phyloP scores from a whole-genome alignment of 1,139 yeast species.

The Debaryomyces sp. region DNA sequence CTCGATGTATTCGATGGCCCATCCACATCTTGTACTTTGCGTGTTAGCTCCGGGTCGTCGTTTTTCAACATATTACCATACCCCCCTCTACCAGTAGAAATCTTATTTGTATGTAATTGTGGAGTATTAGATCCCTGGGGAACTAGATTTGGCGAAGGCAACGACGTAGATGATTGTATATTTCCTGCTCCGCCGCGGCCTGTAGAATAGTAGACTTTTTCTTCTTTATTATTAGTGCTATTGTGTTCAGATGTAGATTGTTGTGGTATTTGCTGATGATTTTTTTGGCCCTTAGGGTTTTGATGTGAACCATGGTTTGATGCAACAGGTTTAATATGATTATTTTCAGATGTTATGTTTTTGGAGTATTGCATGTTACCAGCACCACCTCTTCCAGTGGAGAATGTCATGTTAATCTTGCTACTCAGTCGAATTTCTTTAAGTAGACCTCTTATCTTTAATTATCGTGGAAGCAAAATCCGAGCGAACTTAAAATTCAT shows the following conservation, averaged over 20 bases:
- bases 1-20: constrained; percentile 18
- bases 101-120: constrained; percentile 55
- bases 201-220: constrained; percentile 52
- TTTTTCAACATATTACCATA: constrained; percentile 76
- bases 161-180: constrained; percentile 47
- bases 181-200: constrained; percentile 87
- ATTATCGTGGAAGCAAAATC: not conserved
- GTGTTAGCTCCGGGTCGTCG: constrained; percentile 59
- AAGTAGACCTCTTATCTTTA: not conserved
- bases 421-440: not conserved
- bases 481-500: not conserved
- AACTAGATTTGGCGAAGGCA: constrained; percentile 56
- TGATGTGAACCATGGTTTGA: constrained; percentile 9
- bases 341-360: constrained; percentile 22
- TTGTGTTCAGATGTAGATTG: not conserved
- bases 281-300: constrained; percentile 4
- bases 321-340: constrained; percentile 14
- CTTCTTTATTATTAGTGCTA: constrained; percentile 6
- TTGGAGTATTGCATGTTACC: constrained; percentile 35
- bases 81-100: constrained; percentile 82
- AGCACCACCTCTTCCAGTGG: constrained; percentile 46
- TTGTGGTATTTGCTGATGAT: constrained; percentile 7
- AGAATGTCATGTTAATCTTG: constrained; percentile 16
- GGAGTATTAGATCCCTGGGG: constrained; percentile 71
- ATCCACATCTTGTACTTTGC: constrained; percentile 75